These are phyloP conservation scores for barrel medic (Medicago truncatula) DNA, from an alignment of 306 rosid species.

Conservation along the genomic window MtrunA17r5.0-ANR NC_053046.1:9177501-9178000, in stretches of 20 bases:
- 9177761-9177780: constrained; percentile 32
- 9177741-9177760: not conserved
- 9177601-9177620: constrained; percentile 95
- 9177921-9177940: too few relatives aligned
- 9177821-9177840: not conserved
- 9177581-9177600: constrained; percentile 97
- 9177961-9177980: constrained; percentile 15
- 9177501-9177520: constrained; percentile 60
- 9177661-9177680: constrained; percentile 65
- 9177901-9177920: too few relatives aligned
- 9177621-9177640: constrained; percentile 98
- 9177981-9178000: constrained; percentile 19
- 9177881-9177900: too few relatives aligned
- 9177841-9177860: too few relatives aligned
- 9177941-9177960: not conserved
- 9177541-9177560: constrained; percentile 92
- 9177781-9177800: not conserved
- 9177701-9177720: constrained; percentile 25
- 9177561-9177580: constrained; percentile 90
- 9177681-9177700: constrained; percentile 86
- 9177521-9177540: constrained; percentile 97
- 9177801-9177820: constrained; percentile 24
- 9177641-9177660: constrained; percentile 88
- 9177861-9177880: too few relatives aligned
- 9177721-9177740: not conserved